These are phyloP conservation scores for Talaromyces ruber DNA, from an alignment of 495 filamentous ascomycete species.

Conservation along the genomic window DNA sequence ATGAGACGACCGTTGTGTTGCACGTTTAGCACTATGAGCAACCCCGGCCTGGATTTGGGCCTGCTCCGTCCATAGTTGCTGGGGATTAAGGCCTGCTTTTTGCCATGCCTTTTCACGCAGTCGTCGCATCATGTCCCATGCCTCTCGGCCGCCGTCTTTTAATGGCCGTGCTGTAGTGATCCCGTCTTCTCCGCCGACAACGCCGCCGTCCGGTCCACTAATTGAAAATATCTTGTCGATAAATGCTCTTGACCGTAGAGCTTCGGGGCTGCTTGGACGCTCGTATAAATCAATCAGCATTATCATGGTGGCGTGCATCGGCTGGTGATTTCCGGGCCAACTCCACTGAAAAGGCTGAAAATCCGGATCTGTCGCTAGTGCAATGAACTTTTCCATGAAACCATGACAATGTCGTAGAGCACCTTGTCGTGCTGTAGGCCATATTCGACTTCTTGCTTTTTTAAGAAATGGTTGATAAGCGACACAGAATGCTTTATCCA, in stretches of 20 bases:
- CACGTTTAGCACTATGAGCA: slow-evolving; percentile 8
- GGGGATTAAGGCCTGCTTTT: slow-evolving; percentile 37
- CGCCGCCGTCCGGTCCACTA: slow-evolving; percentile 43
- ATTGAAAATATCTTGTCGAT: slow-evolving; percentile 45
- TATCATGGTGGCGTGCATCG: slow-evolving; percentile 50
- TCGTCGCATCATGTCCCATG: slow-evolving; percentile 46
- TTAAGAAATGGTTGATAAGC: slow-evolving; percentile 49
- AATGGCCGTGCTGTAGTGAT: slow-evolving; percentile 37
- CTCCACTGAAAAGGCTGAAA: slow-evolving; percentile 53
- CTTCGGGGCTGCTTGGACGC: slow-evolving; percentile 39
- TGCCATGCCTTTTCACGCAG: slow-evolving; percentile 44
- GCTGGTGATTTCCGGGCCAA: slow-evolving; percentile 48
- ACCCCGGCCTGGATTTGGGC: slow-evolving; percentile 34
- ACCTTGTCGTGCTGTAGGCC: slow-evolving; percentile 44
- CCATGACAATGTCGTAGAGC: slow-evolving; percentile 46
- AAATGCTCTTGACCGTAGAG: slow-evolving; percentile 36
- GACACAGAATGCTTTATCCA: slow-evolving; percentile 46
- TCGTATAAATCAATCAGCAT: slow-evolving; percentile 50
- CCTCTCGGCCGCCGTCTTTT: slow-evolving; percentile 44
- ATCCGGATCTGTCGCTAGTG: slow-evolving; percentile 40
- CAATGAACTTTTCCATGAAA: slow-evolving; percentile 47
- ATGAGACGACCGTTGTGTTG: slow-evolving; percentile 8
- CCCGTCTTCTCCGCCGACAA: slow-evolving; percentile 42
- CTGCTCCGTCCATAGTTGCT: slow-evolving; percentile 39
- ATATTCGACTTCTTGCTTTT: slow-evolving; percentile 45